Evolutionary conservation across 2,329 filamentous ascomycete genomes (phyloP), one percentile per base, ranked within the genome.

Genomic region (Myrmaecium sp.): DNA sequence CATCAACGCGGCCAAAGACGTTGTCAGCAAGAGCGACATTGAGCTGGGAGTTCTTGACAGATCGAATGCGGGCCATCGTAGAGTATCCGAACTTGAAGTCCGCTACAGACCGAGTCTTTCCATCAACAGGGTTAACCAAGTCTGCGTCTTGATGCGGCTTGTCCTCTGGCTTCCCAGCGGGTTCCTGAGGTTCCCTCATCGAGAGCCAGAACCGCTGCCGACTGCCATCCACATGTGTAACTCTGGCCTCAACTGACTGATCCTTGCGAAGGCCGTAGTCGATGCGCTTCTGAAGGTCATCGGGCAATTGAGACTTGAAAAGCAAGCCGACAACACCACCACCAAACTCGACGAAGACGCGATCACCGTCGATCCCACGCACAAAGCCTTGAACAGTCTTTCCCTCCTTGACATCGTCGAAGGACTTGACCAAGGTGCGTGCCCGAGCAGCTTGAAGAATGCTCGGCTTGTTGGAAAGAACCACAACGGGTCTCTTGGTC

Each of bases 11-110:
- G n/a, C 86, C 89, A 46, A 91, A 80, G 6, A 92, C 64, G 36
- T 83, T 82, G 43, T 91, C 81, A 22, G 81, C 76, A 26, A 95
- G 64, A 37, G 79, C 70, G 5, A 98, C 82, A 38, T 95, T 95
- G 29, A 95, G 60, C 47, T 98, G 89, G 0, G 86, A 94, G 25
- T 75, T 74, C 52, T 92, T 93, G 44, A 94, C 60, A 0, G 81
- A 81, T n/a, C 69, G 67, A 23, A 98, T 69, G 39, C 66, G 75
- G 20, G 79, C 86, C 44, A 79, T 82, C 5, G 74, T 72, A 24
- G 77, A 48, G 36, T 66, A 75, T 28, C 86, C 86, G 16, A 82
- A 60, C 2, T 60, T 59, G 25, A 93, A 66, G 37, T 93, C 81
- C 23, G 73, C 69, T n/a, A 76, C 59, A 5, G 69, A 66, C 17